Percentiles rank a stretch among this genome's conserved stretches.
phyloP scores from a whole-genome alignment of 73 alveolate genomes.

The Stentor coeruleus region DNA sequence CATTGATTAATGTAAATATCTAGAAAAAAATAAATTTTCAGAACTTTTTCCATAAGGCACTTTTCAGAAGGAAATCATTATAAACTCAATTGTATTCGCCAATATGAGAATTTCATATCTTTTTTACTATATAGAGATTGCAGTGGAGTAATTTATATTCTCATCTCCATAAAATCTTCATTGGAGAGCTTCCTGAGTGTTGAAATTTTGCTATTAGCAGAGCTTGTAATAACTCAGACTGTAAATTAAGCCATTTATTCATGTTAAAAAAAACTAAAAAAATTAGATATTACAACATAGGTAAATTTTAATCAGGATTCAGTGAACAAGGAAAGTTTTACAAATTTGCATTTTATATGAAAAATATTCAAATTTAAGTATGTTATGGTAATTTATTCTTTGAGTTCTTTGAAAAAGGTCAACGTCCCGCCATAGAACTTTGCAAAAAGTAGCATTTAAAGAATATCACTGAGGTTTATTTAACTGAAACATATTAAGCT shows the following conservation, averaged over 20 bases:
- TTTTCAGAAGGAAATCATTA: not conserved
- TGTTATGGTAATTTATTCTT: not conserved
- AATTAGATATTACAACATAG: not conserved
- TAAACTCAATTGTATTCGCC: not conserved
- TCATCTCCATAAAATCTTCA: not conserved
- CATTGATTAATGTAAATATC: no score
- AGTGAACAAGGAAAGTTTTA: slow-evolving; percentile 23
- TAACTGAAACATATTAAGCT: not conserved
- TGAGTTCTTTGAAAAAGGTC: not conserved
- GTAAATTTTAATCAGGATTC: not conserved
- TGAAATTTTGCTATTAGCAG: not conserved
- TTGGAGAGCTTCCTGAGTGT: slow-evolving; percentile 18
- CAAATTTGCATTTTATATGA: not conserved
- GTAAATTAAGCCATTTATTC: not conserved
- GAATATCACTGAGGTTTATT: slow-evolving; percentile 1
- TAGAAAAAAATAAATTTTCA: not conserved
- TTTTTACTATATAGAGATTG: slow-evolving; percentile 4
- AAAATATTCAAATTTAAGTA: no score
- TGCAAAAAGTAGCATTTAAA: not conserved
- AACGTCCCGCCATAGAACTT: not conserved
- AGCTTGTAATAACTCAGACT: not conserved
- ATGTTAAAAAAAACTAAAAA: not conserved
- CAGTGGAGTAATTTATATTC: not conserved
- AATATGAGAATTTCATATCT: not conserved
- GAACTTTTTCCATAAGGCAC: slow-evolving; percentile 1